phyloP scores from a whole-genome alignment of 2,329 filamentous ascomycete species.

The Aspergillus ustus region DNA sequence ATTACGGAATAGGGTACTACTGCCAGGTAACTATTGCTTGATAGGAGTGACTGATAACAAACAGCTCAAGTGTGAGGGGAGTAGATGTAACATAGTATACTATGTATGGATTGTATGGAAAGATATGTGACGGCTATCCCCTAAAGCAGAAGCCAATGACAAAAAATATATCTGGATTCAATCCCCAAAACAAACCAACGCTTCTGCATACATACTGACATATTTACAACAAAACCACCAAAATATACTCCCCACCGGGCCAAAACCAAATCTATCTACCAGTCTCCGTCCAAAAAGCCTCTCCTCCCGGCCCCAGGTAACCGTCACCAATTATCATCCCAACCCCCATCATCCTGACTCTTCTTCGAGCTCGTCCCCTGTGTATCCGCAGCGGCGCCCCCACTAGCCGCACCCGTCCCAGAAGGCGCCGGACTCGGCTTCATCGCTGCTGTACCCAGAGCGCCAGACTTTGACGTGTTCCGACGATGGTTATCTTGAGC shows the following conservation, averaged over 20 bases:
- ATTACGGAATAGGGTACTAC: no score
- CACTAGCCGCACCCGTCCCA: not conserved
- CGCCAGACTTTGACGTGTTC: slow-evolving; percentile 48
- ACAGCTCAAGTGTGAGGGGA: no score
- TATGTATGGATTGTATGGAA: no score
- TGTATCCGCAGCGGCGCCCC: not conserved
- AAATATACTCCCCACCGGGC: not conserved
- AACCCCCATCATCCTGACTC: slow-evolving; percentile 58
- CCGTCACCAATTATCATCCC: slow-evolving; percentile 57
- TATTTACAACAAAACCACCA: not conserved
- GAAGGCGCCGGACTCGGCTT: slow-evolving; percentile 48
- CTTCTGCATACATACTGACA: slow-evolving; percentile 5
- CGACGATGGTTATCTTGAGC: slow-evolving; percentile 33
- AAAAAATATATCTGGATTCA: not conserved
- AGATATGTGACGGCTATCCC: no score
- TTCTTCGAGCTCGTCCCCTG: slow-evolving; percentile 32
- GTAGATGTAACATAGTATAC: no score
- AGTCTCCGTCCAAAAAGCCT: not conserved
- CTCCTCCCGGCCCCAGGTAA: not conserved
- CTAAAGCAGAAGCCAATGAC: not conserved
- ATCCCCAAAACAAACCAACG: not conserved
- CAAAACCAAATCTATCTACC: not conserved
- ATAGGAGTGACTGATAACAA: no score
- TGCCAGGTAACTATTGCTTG: no score
- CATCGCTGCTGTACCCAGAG: slow-evolving; percentile 68